phyloP scores from a whole-genome alignment of 2,329 filamentous ascomycete species.

The Dactylella cylindrospora region DNA sequence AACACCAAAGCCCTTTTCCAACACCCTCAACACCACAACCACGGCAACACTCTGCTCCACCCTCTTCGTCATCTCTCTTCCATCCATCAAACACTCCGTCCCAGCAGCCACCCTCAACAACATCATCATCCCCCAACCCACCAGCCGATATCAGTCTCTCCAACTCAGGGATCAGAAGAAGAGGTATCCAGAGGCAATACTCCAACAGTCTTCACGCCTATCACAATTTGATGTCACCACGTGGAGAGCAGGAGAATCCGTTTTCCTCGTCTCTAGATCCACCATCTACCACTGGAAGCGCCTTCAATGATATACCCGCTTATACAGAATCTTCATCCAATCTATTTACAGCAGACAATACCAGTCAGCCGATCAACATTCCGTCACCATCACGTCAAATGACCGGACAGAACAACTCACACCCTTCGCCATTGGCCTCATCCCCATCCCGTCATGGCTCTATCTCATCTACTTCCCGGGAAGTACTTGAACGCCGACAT shows the following conservation, averaged over 20 bases:
- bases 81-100: conserved; percentile 10
- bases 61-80: conserved; percentile 10
- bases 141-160: conserved; percentile 34
- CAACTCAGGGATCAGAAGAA: conserved; percentile 33
- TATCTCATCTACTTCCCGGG: conserved; percentile 38
- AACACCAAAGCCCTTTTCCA: conserved; percentile 18
- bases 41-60: conserved; percentile 1
- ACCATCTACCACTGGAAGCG: not conserved
- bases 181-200: conserved; percentile 38
- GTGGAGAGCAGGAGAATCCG: conserved; percentile 30
- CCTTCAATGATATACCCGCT: not conserved
- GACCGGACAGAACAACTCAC: conserved; percentile 20
- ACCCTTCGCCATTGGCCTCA: conserved; percentile 12
- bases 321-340: conserved; percentile 1
- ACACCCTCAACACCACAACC: not conserved
- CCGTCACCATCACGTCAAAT: conserved; percentile 39
- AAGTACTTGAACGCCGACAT: conserved; percentile 43
- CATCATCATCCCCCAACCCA: conserved; percentile 6
- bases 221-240: conserved; percentile 40
- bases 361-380: not conserved
- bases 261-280: conserved; percentile 20
- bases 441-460: conserved; percentile 40
- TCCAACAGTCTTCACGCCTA: conserved; percentile 37
- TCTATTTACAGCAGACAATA: conserved; percentile 35
- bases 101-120: conserved; percentile 2